phyloP scores from a whole-genome alignment of 164 flowering plant genomes.

The Liriodendron chinense region DNA sequence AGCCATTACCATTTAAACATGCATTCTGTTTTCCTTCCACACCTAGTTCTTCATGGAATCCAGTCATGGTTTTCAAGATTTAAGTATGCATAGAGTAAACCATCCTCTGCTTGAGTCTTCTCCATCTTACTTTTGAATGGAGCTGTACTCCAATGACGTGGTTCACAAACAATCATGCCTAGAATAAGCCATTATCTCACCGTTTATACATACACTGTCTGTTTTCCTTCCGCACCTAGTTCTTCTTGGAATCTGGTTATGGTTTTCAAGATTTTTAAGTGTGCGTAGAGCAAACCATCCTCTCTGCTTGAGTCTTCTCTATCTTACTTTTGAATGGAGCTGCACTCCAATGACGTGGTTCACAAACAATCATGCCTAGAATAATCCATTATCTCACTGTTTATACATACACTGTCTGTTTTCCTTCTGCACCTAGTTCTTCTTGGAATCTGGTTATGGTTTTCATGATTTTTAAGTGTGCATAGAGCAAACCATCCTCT shows the following conservation, averaged over 20 bases:
- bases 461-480: conserved; percentile 4
- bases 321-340: neutral
- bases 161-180: neutral
- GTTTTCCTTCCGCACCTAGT: neutral
- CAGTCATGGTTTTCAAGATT: conserved; percentile 7
- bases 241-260: conserved; percentile 10
- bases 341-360: neutral
- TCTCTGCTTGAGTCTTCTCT: conserved; percentile 6
- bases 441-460: neutral
- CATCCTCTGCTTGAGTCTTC: conserved; percentile 1
- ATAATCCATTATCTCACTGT: too few relatives aligned
- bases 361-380: neutral
- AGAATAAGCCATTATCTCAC: too few relatives aligned
- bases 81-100: neutral
- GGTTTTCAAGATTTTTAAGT: conserved; percentile 7
- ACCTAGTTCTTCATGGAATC: conserved; percentile 12
- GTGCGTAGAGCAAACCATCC: neutral
- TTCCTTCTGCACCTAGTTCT: neutral
- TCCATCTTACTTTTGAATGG: neutral
- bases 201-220: too few relatives aligned
- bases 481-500: neutral
- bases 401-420: too few relatives aligned
- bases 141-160: conserved; percentile 5
- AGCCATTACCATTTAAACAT: too few relatives aligned
- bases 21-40: neutral